Evolutionary conservation across 2,329 filamentous ascomycete species (phyloP).

Genomic region (Aspergillus neoniger): DNA sequence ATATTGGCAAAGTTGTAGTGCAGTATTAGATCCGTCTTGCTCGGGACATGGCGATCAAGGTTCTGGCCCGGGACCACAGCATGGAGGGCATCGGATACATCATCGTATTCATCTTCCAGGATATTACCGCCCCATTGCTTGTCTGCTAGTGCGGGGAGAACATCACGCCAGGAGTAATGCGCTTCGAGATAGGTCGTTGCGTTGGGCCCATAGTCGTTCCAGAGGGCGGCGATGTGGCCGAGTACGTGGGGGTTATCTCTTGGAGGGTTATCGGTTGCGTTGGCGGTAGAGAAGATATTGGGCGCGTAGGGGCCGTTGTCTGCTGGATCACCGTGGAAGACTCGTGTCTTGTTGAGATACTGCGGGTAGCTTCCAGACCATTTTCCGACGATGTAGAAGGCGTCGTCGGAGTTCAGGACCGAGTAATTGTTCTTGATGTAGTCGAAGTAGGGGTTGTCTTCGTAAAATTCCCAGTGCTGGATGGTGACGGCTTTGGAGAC

Average conservation of each 20-base stretch:
- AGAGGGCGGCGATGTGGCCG: conserved; percentile 51
- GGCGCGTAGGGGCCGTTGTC: conserved; percentile 46
- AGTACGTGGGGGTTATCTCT: conserved; percentile 43
- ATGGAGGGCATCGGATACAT: conserved; percentile 45
- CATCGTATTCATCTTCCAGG: conserved; percentile 42
- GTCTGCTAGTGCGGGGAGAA: conserved; percentile 52
- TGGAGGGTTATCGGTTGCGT: conserved; percentile 51
- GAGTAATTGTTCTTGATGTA: conserved; percentile 53
- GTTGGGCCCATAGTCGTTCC: conserved; percentile 57
- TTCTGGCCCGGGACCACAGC: conserved; percentile 50
- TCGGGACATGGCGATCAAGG: conserved; percentile 14
- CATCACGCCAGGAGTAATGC: conserved; percentile 50
- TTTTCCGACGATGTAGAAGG: conserved; percentile 54
- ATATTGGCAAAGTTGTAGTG: neutral
- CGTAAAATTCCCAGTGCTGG: conserved; percentile 57
- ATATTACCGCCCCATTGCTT: conserved; percentile 59
- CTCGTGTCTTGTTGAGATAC: conserved; percentile 41
- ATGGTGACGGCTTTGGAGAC: conserved; percentile 49
- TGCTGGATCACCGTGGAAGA: conserved; percentile 49
- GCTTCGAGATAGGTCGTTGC: conserved; percentile 51
- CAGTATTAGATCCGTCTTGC: neutral
- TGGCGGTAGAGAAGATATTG: conserved; percentile 51
- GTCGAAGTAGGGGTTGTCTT: conserved; percentile 52
- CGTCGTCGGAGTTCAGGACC: conserved; percentile 56
- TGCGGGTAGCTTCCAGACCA: conserved; percentile 49